Conservation (phyloP, 169 alveolate species). For the Cryptosporidium meleagridis region DNA sequence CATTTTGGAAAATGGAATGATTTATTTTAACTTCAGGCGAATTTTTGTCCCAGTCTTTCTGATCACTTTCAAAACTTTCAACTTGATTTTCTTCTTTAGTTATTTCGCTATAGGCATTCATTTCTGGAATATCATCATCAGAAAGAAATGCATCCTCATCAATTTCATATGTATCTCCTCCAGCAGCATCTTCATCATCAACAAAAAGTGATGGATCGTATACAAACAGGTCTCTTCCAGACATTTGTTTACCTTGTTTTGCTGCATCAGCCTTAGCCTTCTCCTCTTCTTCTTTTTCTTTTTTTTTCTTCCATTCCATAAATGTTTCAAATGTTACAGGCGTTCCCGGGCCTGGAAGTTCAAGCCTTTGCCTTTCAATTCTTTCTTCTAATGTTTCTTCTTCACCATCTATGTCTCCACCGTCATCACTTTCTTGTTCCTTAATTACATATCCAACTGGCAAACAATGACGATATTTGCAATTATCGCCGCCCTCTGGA, state of each 20-base stretch:
- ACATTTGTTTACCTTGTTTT: conserved; percentile 80
- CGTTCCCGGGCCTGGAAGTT: conserved; percentile 86
- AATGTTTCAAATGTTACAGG: conserved; percentile 93
- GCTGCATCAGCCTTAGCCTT: conserved; percentile 81
- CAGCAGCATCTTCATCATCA: conserved; percentile 74
- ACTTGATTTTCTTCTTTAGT: neutral
- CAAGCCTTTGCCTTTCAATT: conserved; percentile 92
- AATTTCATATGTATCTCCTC: conserved; percentile 39
- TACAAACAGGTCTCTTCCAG: conserved; percentile 86
- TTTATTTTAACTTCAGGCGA: conserved; percentile 35
- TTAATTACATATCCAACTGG: conserved; percentile 94
- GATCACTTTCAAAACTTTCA: neutral
- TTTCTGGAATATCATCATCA: conserved; percentile 21
- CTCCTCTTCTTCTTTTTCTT: conserved; percentile 86
- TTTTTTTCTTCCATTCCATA: conserved; percentile 90
- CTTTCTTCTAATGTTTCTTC: conserved; percentile 91
- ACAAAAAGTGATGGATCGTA: conserved; percentile 84
- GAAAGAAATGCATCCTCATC: conserved; percentile 48
- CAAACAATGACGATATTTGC: conserved; percentile 96
- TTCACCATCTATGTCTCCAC: conserved; percentile 81
- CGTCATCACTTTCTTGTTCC: conserved; percentile 79
- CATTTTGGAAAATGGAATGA: conserved; percentile 65
- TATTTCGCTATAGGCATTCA: neutral
- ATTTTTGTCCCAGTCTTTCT: neutral
- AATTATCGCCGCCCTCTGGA: conserved; percentile 98